Evolutionary conservation across 441 rosid genomes (phyloP).

Genomic region (Brassica balearica): DNA sequence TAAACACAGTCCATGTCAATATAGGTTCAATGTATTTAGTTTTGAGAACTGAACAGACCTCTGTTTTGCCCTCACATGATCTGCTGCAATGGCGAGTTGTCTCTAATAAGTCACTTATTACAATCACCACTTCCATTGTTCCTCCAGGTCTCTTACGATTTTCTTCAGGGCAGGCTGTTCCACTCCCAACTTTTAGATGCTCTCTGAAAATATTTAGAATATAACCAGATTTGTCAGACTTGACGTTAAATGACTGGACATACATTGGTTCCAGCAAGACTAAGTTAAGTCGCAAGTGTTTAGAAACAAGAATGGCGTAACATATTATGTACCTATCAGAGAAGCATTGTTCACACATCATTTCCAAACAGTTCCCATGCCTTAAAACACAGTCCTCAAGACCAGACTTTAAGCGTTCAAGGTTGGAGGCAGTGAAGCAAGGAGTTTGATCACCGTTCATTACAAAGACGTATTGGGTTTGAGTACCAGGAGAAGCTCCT

Average conservation of each 20-base stretch:
- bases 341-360: slow-evolving; percentile 60
- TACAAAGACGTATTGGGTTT: slow-evolving; percentile 53
- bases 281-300: slow-evolving; percentile 5
- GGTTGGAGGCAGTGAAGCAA: slow-evolving; percentile 55
- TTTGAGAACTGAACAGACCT: slow-evolving; percentile 53
- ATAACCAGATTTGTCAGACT: slow-evolving; percentile 21
- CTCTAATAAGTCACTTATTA: slow-evolving; percentile 62
- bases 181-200: slow-evolving; percentile 73
- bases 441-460: slow-evolving; percentile 53
- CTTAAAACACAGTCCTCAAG: slow-evolving; percentile 74
- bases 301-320: slow-evolving; percentile 16
- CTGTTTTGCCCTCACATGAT: slow-evolving; percentile 60
- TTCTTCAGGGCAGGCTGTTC: slow-evolving; percentile 55
- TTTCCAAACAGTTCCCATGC: slow-evolving; percentile 55
- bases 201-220: slow-evolving; percentile 53
- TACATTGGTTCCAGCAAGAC: neutral
- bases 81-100: slow-evolving; percentile 51
- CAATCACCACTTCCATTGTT: slow-evolving; percentile 68
- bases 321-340: slow-evolving; percentile 50
- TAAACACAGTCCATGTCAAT: slow-evolving; percentile 1
- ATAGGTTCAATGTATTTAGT: neutral
- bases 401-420: slow-evolving; percentile 78
- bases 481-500: slow-evolving; percentile 54
- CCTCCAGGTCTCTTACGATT: slow-evolving; percentile 56
- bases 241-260: slow-evolving; percentile 6